Percentiles rank a stretch among this genome's conserved stretches.
phyloP scores from a whole-genome alignment of 805 yeast species.

The Kuraishia ogatae region DNA sequence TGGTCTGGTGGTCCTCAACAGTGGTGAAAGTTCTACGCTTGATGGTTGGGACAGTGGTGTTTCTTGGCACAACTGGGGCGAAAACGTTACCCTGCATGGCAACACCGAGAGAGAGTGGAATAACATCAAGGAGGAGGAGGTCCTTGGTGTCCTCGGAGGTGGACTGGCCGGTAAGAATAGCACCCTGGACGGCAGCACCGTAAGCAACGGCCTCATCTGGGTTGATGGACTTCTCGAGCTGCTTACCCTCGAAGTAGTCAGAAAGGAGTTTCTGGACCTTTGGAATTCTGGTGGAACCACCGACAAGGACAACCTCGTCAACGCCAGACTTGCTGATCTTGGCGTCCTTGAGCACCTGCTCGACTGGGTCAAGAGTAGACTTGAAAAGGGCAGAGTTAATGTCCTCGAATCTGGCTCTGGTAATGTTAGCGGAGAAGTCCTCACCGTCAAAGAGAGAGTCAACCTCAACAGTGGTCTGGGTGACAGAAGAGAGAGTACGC shows the following conservation, averaged over 20 bases:
- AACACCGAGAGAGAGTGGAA: slow-evolving; percentile 87
- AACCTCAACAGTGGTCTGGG: slow-evolving; percentile 94
- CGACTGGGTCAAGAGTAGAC: slow-evolving; percentile 91
- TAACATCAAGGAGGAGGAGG: slow-evolving; percentile 85
- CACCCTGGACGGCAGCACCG: slow-evolving; percentile 99
- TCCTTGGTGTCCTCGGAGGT: slow-evolving; percentile 94
- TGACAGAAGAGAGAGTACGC: slow-evolving; percentile 94
- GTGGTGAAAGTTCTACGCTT: slow-evolving; percentile 99
- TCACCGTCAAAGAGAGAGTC: slow-evolving; percentile 94
- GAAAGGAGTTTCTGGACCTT: slow-evolving; percentile 91
- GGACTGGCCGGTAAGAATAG: slow-evolving; percentile 82
- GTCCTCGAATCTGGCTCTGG: slow-evolving; percentile 98
- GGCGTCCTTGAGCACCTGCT: slow-evolving; percentile 81
- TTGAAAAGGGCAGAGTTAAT: slow-evolving; percentile 88
- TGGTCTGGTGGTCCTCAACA: slow-evolving; percentile 97
- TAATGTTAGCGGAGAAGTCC: slow-evolving; percentile 86
- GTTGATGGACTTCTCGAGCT: slow-evolving; percentile 93
- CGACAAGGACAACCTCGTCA: slow-evolving; percentile 93
- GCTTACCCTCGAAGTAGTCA: slow-evolving; percentile 95
- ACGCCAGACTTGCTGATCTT: slow-evolving; percentile 76
- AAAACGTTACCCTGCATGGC: slow-evolving; percentile 99
- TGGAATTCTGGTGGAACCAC: slow-evolving; percentile 99
- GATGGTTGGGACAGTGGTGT: slow-evolving; percentile 98
- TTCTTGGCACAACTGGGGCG: slow-evolving; percentile 98
- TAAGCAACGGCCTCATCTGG: slow-evolving; percentile 99